A percentile compares a stretch with the other conserved stretches of the same genome.
Conservation (phyloP, 75 land plant genomes). For the Picea sitchensis region DNA sequence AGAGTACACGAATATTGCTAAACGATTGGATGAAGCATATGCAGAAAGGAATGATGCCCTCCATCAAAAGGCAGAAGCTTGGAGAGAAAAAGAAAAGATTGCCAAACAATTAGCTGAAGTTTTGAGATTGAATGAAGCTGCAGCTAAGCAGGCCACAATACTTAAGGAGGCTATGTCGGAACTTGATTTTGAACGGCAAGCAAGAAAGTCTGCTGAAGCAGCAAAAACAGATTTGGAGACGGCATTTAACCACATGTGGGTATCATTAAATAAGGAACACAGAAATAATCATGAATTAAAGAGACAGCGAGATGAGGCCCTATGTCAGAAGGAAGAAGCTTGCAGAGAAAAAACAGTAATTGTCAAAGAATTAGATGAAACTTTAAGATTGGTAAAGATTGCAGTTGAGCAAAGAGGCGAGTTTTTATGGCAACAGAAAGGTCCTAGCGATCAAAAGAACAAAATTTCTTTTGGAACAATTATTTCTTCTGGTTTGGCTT, state of each 20-base stretch:
- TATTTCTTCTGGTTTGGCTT: too few relatives aligned
- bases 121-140: slow-evolving; percentile 7
- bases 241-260: background rate
- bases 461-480: too few relatives aligned
- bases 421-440: too few relatives aligned
- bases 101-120: background rate
- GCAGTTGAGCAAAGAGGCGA: too few relatives aligned
- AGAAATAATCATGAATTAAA: slow-evolving; percentile 16
- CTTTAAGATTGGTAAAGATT: background rate
- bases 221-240: background rate
- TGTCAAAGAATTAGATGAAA: slow-evolving; percentile 12
- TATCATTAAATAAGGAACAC: background rate
- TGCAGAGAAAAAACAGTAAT: slow-evolving; percentile 31
- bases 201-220: background rate
- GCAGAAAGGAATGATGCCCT: slow-evolving; percentile 16
- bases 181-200: background rate
- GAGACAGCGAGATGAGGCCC: slow-evolving; percentile 44
- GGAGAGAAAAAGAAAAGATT: background rate
- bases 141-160: background rate
- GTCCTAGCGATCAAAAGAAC: too few relatives aligned
- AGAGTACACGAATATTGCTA: slow-evolving; percentile 22
- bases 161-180: background rate
- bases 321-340: slow-evolving; percentile 43
- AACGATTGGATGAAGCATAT: slow-evolving; percentile 17
- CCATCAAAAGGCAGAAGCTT: slow-evolving; percentile 26